Base-by-base conservation (phyloP, 208 protist species). In the Leishmania turanica region DNA sequence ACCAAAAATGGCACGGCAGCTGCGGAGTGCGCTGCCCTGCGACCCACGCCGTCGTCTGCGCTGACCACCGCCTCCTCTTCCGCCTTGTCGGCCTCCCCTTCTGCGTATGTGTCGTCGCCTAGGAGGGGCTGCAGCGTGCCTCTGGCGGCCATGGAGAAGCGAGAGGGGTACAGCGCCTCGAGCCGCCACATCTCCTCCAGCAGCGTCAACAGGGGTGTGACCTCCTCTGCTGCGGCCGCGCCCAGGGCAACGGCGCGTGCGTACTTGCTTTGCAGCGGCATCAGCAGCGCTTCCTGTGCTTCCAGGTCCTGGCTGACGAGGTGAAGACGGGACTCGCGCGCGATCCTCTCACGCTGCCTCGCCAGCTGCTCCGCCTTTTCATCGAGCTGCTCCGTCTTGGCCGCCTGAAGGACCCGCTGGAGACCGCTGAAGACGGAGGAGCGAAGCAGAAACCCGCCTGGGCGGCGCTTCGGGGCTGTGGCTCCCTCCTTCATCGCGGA, bases 341-440 rank as follows among this genome's bases (percentile, higher is more conserved):
- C 85, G 68, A 96, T 93, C 47, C 87, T 86, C 78, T 97, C 90
- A 15, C 93, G 90, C 60, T 87, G 81, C 54, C 77, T 65, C 27
- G 86, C 83, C 11, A 95, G 78, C 79, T 85, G 83, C 65, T 86
- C 82, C 40, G 82, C 80, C 56, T 86, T 84, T 54, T 87, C 77
- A 37, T 90, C 84, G 19, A 84, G 78, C 58, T 90, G 81, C 81
- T 96, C 92, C 75, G 89, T 85, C 77, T 91, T 84, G 6, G 90
- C 92, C 1, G 84, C 84, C 60, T 81, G 84, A 51, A 97, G 87
- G 66, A 90, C 86, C 40, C 84, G 90, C 72, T 96, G 90, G 54
- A 97, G 65, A 45, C 90, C 89, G n/a, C 86, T 92, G 82, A 97
- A 95, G 54, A 87, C 87, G 54, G 88, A 85, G 24, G 88, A 92